A percentile compares a stretch with the other conserved stretches of the same genome.
phyloP scores from a whole-genome alignment of 78 protist genomes.

The Creolimax fragrantissima region DNA sequence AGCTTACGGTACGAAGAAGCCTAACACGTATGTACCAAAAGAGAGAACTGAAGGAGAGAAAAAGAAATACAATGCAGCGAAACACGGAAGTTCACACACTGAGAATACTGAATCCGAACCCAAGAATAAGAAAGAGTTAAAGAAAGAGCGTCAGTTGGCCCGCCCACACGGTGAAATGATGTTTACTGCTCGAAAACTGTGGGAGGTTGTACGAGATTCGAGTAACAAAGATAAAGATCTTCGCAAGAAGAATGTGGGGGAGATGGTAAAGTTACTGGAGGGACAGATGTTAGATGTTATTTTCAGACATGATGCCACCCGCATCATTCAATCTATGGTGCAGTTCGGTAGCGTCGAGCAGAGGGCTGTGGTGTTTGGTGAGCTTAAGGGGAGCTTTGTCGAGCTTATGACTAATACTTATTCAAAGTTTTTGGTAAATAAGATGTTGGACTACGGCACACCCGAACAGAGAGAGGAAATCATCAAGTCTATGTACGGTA shows the following conservation, averaged over 20 bases:
- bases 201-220: background rate
- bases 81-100: background rate
- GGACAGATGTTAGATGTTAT: background rate
- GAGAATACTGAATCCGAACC: background rate
- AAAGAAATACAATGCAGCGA: too few species aligned
- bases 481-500: constrained; percentile 30
- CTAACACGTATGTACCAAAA: background rate
- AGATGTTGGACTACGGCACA: background rate
- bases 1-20: background rate
- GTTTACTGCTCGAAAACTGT: background rate
- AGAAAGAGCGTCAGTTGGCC: background rate
- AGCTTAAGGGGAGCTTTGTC: constrained; percentile 5
- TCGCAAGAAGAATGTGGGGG: background rate
- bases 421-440: background rate
- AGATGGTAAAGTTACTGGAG: background rate
- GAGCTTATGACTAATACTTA: background rate
- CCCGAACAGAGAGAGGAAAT: constrained; percentile 17
- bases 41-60: background rate
- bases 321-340: constrained; percentile 41
- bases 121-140: background rate
- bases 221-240: background rate
- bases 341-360: constrained; percentile 39
- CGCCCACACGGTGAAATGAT: background rate
- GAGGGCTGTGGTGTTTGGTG: constrained; percentile 10
- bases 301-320: constrained; percentile 51